A percentile compares a stretch with the other conserved stretches of the same genome.
phyloP scores from a whole-genome alignment of 495 filamentous ascomycete genomes.

The Neurospora intermedia region DNA sequence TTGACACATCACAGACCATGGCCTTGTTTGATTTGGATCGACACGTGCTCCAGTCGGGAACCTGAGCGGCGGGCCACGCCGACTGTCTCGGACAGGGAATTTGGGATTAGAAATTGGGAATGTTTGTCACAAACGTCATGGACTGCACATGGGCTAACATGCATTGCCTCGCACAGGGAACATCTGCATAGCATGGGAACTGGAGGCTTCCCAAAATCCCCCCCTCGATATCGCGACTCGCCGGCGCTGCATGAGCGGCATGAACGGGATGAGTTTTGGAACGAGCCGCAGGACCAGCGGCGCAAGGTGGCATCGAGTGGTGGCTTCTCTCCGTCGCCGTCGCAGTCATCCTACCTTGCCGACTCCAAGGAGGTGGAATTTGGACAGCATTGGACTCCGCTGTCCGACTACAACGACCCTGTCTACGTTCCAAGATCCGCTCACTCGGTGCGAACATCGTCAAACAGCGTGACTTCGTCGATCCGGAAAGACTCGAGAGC shows the following conservation, averaged over 20 bases:
- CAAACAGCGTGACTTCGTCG: conserved; percentile 4
- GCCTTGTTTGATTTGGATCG: neutral
- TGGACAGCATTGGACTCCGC: conserved; percentile 1
- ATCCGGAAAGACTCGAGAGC: conserved; percentile 12
- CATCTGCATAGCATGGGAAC: conserved; percentile 8
- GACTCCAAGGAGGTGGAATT: neutral
- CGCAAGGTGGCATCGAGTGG: neutral
- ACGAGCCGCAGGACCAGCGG: neutral
- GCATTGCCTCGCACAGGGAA: neutral
- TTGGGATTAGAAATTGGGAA: neutral
- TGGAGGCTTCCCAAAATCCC: conserved; percentile 1
- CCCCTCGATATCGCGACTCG: neutral
- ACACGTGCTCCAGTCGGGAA: neutral
- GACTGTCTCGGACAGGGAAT: neutral
- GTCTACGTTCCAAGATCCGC: conserved; percentile 5
- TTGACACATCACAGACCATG: neutral
- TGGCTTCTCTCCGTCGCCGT: neutral
- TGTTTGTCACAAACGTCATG: conserved; percentile 2
- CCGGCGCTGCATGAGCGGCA: conserved; percentile 3
- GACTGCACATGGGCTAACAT: neutral
- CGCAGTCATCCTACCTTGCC: neutral
- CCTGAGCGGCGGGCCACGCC: neutral
- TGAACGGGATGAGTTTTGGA: conserved; percentile 2
- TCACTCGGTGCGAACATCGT: neutral
- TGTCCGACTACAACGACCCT: conserved; percentile 4